Conservation (phyloP, 1,284 basidiomycete genomes). For the Fistulina hepatica region DNA sequence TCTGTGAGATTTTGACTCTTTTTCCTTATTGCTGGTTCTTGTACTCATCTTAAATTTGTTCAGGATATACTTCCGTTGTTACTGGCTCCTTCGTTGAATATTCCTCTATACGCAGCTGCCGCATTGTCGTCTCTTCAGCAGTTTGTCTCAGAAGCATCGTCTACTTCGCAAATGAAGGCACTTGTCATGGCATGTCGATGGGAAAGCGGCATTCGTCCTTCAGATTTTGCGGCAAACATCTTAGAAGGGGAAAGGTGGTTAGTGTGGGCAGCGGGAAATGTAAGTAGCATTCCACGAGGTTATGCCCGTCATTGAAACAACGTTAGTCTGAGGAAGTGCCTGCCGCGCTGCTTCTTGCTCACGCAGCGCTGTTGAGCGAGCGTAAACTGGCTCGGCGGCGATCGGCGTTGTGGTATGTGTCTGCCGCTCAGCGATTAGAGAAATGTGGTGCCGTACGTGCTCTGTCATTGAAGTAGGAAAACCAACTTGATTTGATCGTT, state of each 20-base stretch:
- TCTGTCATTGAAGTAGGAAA: conserved; percentile 7
- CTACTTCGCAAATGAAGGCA: conserved; percentile 51
- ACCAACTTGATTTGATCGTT: conserved; percentile 5
- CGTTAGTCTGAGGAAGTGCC: conserved; percentile 67
- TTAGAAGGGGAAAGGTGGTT: conserved; percentile 73
- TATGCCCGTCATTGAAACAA: conserved; percentile 5
- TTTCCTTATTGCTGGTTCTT: conserved; percentile 3
- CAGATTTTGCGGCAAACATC: conserved; percentile 43
- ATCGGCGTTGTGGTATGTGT: conserved; percentile 65
- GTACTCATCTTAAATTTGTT: conserved; percentile 6
- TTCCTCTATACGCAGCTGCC: conserved; percentile 48
- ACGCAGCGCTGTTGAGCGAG: conserved; percentile 59
- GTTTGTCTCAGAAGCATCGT: conserved; percentile 37
- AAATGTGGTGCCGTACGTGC: conserved; percentile 66
- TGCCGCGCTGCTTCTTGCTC: conserved; percentile 61
- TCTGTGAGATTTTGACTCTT: conserved; percentile 38
- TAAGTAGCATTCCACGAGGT: conserved; percentile 27
- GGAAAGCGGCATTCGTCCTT: conserved; percentile 50
- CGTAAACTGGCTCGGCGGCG: conserved; percentile 45
- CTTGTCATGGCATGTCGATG: conserved; percentile 61
- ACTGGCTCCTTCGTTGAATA: conserved; percentile 49
- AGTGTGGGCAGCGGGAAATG: conserved; percentile 69
- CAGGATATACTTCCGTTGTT: conserved; percentile 69
- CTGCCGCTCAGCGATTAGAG: conserved; percentile 62
- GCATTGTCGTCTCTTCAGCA: conserved; percentile 39